phyloP scores from a whole-genome alignment of 768 basidiomycete genomes.

The Panaeolus papilionaceus region DNA sequence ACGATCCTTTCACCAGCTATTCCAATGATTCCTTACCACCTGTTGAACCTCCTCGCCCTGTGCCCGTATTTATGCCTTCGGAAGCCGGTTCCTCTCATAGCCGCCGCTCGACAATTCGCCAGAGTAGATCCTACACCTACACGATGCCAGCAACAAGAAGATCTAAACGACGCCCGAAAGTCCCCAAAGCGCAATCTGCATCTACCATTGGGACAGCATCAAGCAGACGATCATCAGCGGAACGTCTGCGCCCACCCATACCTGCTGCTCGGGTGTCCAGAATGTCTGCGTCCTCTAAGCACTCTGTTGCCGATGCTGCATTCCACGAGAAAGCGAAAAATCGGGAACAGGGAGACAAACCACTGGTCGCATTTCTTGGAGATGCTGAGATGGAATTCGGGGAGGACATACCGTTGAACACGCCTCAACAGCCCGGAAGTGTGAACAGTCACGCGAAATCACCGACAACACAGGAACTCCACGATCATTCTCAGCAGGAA shows the following conservation, averaged over 20 bases:
- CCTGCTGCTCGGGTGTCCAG: neutral
- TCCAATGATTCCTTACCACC: neutral
- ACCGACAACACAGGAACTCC: neutral
- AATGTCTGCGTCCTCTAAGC: neutral
- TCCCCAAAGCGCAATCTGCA: neutral
- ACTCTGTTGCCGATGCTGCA: neutral
- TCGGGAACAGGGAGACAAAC: neutral
- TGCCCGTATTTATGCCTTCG: constrained; percentile 3
- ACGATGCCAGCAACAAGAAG: neutral
- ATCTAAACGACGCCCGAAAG: neutral
- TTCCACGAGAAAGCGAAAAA: neutral
- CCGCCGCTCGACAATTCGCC: neutral
- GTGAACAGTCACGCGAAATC: neutral
- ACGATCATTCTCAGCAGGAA: neutral
- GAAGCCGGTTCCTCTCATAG: neutral
- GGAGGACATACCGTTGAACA: constrained; percentile 12
- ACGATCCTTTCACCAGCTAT: constrained; percentile 2
- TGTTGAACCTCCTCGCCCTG: constrained; percentile 9
- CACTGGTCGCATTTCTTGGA: neutral
- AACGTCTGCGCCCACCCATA: constrained; percentile 1
- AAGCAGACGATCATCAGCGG: neutral
- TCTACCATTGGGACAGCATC: neutral
- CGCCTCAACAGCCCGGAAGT: neutral
- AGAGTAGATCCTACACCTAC: neutral
- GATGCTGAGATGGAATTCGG: neutral